These are phyloP conservation scores for Candolleomyces efflorescens DNA, from an alignment of 768 basidiomycete species.

Conservation along the genomic window DNA sequence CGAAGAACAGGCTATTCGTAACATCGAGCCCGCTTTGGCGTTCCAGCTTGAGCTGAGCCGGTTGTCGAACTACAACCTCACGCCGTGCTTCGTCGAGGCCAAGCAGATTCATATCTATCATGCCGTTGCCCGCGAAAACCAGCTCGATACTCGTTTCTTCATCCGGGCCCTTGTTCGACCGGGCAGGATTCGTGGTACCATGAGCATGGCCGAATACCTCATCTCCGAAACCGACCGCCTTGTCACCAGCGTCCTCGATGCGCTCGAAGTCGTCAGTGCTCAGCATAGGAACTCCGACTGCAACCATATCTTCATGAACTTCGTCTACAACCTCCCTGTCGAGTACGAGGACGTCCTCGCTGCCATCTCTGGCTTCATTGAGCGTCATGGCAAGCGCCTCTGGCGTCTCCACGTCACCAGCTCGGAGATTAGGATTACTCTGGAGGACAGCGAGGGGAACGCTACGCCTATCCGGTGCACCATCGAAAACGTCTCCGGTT, in stretches of 20 bases:
- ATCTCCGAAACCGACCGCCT: conserved; percentile 98
- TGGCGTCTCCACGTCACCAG: conserved; percentile 99
- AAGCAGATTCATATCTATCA: conserved; percentile 99
- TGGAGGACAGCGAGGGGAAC: conserved; percentile 94
- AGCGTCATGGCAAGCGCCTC: conserved; percentile 95
- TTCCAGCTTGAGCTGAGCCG: conserved; percentile 97
- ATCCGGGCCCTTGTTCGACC: conserved; percentile 95
- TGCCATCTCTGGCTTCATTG: conserved; percentile 98
- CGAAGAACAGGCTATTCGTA: conserved; percentile 95
- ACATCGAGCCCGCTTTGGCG: conserved; percentile 96
- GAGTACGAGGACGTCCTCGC: conserved; percentile 95
- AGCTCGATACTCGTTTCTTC: conserved; percentile 98
- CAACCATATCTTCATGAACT: conserved; percentile 99
- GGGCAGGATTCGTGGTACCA: conserved; percentile 84
- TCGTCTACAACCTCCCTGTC: conserved; percentile 94
- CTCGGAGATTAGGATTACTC: conserved; percentile 91
- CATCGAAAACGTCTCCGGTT: conserved; percentile 98
- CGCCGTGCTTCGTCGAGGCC: conserved; percentile 93
- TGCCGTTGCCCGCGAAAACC: conserved; percentile 91
- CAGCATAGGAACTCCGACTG: conserved; percentile 91
- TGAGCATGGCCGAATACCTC: conserved; percentile 97
- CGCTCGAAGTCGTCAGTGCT: conserved; percentile 89
- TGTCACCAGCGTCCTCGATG: conserved; percentile 90
- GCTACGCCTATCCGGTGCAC: conserved; percentile 95
- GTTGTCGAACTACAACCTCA: conserved; percentile 94